Evolutionary conservation across 495 filamentous ascomycete genomes (phyloP), one percentile per base, ranked within the genome.

Genomic region (Parathielavia hyrcaniae): DNA sequence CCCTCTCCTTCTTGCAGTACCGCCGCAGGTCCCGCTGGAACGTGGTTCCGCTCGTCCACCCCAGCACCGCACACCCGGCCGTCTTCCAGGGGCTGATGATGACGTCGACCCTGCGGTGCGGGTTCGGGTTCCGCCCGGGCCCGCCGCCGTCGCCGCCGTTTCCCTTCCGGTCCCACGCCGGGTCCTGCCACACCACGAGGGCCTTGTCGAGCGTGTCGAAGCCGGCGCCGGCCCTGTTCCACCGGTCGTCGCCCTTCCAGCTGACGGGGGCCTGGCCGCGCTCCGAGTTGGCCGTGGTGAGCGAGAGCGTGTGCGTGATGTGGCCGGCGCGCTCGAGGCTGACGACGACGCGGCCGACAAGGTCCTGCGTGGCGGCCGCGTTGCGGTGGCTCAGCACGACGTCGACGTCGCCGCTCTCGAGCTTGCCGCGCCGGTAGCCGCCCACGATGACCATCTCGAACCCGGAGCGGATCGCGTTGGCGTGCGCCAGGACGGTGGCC

Each of bases 141-240:
- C 62, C 67, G 38, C 67, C 65, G 0, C 47, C 59, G 6, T 5
- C 1, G 26, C 62, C 67, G 38, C 67, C 65, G 0, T 67, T 69
- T 14, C 2, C 35, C 1, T 10, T 38, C 13, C 2, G 3, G 26
- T 71, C 67, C 79, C 79, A 87, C 6, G 69, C n/a, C 0, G 86
- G 84, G 62, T 91, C 81, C 65, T 95, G 92, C 93, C 93, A 99
- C 0, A 97, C 89, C 0, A 97, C 84, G 44, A 97, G 73, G 9
- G 90, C 90, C 68, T 97, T 96, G 68, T 97, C 91, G 1, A 99
- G 75, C 0, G 81, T 85, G 65, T 97, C 92, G 59, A 93, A 96
- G 12, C 86, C 87, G 34, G 77, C 72, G 16, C 76, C 75, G 0
- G 69, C 65, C 40, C 63, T 69, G 46, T 53, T 60, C 11, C 41